Percentiles rank a stretch among this genome's conserved stretches.
phyloP scores from a whole-genome alignment of 805 yeast species.

The Candida parachauliodes region DNA sequence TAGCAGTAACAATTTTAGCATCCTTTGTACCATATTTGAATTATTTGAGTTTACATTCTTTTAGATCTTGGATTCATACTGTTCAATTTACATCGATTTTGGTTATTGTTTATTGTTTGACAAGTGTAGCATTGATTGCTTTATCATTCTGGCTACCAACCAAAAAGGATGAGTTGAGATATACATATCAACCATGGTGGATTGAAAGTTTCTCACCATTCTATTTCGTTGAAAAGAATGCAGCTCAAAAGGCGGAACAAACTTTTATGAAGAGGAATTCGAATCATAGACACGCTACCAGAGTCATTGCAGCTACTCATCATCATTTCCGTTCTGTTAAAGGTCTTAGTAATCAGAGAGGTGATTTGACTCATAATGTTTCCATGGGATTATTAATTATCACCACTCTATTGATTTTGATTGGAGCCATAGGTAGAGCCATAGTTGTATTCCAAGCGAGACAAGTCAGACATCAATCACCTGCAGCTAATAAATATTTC shows the following conservation, averaged over 20 bases:
- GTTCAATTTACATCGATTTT: slow-evolving; percentile 29
- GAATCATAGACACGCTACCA: slow-evolving; percentile 46
- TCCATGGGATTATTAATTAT: slow-evolving; percentile 47
- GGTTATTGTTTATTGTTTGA: slow-evolving; percentile 44
- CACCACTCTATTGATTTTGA: slow-evolving; percentile 48
- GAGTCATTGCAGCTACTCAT: slow-evolving; percentile 61
- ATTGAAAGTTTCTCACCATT: slow-evolving; percentile 57
- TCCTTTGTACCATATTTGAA: slow-evolving; percentile 61
- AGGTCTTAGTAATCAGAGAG: slow-evolving; percentile 38
- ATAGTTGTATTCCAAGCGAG: slow-evolving; percentile 20
- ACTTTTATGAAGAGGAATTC: slow-evolving; percentile 48
- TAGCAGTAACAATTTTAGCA: slow-evolving; percentile 61
- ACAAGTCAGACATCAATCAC: slow-evolving; percentile 13
- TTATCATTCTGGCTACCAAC: slow-evolving; percentile 58
- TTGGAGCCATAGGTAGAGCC: slow-evolving; percentile 49
- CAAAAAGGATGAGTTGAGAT: slow-evolving; percentile 42
- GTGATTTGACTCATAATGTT: slow-evolving; percentile 46
- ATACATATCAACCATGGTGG: slow-evolving; percentile 78
- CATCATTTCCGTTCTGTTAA: slow-evolving; percentile 35
- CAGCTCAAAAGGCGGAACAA: slow-evolving; percentile 47
- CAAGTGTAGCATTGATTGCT: slow-evolving; percentile 47
- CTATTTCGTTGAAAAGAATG: slow-evolving; percentile 58
- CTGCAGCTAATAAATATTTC: slow-evolving; percentile 46
- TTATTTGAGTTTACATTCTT: slow-evolving; percentile 37
- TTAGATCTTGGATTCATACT: slow-evolving; percentile 19